Conservation (phyloP, 2,329 filamentous ascomycete species). For the Mollisiaceae sp. region DNA sequence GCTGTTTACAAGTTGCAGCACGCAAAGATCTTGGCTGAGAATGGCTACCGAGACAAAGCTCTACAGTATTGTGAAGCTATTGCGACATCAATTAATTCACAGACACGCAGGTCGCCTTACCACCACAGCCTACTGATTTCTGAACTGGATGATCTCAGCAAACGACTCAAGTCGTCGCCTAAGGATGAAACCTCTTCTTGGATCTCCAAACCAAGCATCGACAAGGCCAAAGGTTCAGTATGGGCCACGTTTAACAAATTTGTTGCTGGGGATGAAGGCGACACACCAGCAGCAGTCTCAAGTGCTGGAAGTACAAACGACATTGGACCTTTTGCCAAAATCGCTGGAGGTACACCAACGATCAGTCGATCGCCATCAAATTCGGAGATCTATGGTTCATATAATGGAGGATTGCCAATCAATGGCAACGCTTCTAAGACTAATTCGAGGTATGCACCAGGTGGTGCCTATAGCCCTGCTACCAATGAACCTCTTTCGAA, state of each 20-base stretch:
- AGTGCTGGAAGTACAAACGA: conserved; percentile 62
- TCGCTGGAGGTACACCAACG: conserved; percentile 76
- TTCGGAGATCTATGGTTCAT: conserved; percentile 67
- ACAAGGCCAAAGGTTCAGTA: conserved; percentile 89
- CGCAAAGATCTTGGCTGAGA: conserved; percentile 81
- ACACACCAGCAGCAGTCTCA: conserved; percentile 62
- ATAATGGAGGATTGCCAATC: conserved; percentile 43
- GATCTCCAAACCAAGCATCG: conserved; percentile 95
- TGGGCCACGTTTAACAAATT: conserved; percentile 97
- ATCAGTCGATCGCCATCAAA: conserved; percentile 77
- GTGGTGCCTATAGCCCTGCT: conserved; percentile 32
- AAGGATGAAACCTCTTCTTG: conserved; percentile 82
- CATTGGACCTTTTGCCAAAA: conserved; percentile 79
- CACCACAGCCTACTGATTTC: conserved; percentile 77
- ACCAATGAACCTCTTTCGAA: conserved; percentile 33
- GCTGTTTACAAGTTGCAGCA: conserved; percentile 91
- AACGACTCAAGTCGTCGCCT: conserved; percentile 82
- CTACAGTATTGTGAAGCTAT: conserved; percentile 92
- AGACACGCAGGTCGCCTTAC: conserved; percentile 85
- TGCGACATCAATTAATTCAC: conserved; percentile 73
- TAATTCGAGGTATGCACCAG: conserved; percentile 42
- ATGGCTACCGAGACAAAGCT: conserved; percentile 81
- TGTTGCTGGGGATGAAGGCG: conserved; percentile 86
- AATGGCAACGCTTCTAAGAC: conserved; percentile 36
- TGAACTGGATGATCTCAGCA: conserved; percentile 81